Evolutionary conservation across 2,329 filamentous ascomycete species (phyloP).

Genomic region (Penicillium sp.): DNA sequence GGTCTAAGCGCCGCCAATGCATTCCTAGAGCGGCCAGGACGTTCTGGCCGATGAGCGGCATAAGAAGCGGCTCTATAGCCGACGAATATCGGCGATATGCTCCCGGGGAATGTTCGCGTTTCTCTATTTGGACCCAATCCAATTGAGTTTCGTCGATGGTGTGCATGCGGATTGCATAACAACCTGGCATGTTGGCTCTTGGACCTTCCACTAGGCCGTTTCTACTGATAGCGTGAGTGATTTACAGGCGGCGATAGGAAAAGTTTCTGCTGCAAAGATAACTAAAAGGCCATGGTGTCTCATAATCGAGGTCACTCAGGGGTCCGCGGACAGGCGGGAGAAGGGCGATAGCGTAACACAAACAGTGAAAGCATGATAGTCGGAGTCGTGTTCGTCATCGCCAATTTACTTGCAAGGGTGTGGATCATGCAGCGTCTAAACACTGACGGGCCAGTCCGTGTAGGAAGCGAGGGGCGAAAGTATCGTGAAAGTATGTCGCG

Average conservation of each 20-base stretch:
- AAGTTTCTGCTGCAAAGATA: not conserved
- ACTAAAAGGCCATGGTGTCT: not conserved
- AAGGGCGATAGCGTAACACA: not conserved
- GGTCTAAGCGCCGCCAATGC: not conserved
- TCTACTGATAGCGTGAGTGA: not conserved
- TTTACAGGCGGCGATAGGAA: not conserved
- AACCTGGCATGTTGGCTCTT: not conserved
- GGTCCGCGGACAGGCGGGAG: not conserved
- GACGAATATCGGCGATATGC: not conserved
- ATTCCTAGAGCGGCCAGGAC: too few relatives aligned
- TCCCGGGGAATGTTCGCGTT: not conserved
- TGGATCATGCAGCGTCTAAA: conserved; percentile 3
- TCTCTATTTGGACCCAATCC: not conserved
- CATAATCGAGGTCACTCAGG: not conserved
- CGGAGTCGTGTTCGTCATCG: conserved; percentile 2
- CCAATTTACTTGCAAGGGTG: not conserved
- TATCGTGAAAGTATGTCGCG: not conserved
- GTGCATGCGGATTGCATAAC: not conserved
- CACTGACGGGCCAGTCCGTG: not conserved
- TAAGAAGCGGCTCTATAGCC: not conserved
- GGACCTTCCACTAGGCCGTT: not conserved
- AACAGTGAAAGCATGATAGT: not conserved
- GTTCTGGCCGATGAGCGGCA: not conserved
- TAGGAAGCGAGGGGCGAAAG: not conserved
- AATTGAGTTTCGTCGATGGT: not conserved